Evolutionary conservation across 2,329 filamentous ascomycete species (phyloP), one percentile per base, ranked within the genome.

Genomic region (Cercospora janseana): DNA sequence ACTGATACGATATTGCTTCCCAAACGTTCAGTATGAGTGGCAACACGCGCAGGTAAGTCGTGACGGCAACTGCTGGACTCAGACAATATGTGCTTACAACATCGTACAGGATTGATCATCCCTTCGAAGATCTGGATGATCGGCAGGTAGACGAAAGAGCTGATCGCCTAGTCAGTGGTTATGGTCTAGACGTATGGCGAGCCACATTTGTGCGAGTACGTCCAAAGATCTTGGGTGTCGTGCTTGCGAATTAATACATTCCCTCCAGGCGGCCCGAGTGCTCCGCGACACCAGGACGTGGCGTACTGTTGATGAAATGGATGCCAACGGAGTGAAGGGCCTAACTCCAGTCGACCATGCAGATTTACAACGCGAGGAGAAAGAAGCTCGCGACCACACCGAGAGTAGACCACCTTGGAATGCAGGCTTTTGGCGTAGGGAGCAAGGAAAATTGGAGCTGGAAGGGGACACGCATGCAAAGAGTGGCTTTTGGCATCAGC

Each of bases 401-500:
- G 34, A 40, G 34, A 41, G 45, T 26, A 48, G 21, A 41, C 10
- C 45, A 8, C 45, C 45, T 6, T 48, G 45, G 45, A 38, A 23
- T 15, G 20, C 20, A 13, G 27, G 27, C 2, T 31, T 42, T 21
- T 51, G 46, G 51, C 50, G 12, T 20, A 26, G 27, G 15, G 10
- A 7, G 4, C 35, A 12, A 6, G 12, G n/a, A n/a, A 20, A 23
- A 24, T 6, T 24, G 35, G 16, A 40, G 21, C 35, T 12, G 20
- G 20, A 12, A 15, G 35, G 16, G 13, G 21, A 40, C 6, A 20
- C 12, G 26, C 3, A 26, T 8, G n/a, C 10, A 8, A 45, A 45
- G 20, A 32, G 18, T 15, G 55, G 57, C 1, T 63, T 65, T 37
- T 61, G 61, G 60, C 42, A 57, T 18, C 65, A 66, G 32, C 64